Evolutionary conservation across 495 filamentous ascomycete species (phyloP).

Genomic region (Penicillium subrubescens): DNA sequence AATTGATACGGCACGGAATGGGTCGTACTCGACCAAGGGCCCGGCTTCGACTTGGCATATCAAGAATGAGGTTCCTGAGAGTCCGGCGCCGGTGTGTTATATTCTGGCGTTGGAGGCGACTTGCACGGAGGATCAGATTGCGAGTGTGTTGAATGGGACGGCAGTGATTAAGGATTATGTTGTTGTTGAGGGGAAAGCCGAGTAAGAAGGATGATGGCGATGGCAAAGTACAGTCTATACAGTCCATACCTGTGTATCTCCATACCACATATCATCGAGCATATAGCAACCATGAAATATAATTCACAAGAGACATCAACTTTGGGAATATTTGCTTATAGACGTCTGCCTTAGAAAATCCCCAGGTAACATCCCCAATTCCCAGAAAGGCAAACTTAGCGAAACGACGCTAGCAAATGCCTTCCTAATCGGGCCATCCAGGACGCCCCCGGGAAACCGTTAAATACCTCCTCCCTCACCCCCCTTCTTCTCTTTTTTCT

Average conservation of each 20-base stretch:
- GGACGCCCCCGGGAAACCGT: too few relatives aligned
- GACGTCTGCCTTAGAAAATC: not conserved
- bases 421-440: too few relatives aligned
- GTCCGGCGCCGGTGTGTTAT: conserved; percentile 50
- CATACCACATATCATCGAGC: not conserved
- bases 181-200: conserved; percentile 33
- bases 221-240: not conserved
- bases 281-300: not conserved
- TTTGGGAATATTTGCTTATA: not conserved
- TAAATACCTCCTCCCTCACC: too few relatives aligned
- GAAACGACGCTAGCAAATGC: too few relatives aligned
- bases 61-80: conserved; percentile 44
- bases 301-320: not conserved
- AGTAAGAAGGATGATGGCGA: not conserved
- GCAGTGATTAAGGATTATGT: conserved; percentile 54
- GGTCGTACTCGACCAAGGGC: conserved; percentile 51
- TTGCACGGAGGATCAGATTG: conserved; percentile 53
- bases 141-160: conserved; percentile 46
- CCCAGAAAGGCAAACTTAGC: not conserved
- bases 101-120: conserved; percentile 38
- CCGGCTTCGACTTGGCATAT: conserved; percentile 54
- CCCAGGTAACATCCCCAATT: not conserved
- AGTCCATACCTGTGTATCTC: not conserved
- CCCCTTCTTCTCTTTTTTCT: too few relatives aligned
- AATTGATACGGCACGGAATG: conserved; percentile 36